Evolutionary conservation across 2,329 filamentous ascomycete genomes (phyloP).

Genomic region (Rachicladosporium sp.): DNA sequence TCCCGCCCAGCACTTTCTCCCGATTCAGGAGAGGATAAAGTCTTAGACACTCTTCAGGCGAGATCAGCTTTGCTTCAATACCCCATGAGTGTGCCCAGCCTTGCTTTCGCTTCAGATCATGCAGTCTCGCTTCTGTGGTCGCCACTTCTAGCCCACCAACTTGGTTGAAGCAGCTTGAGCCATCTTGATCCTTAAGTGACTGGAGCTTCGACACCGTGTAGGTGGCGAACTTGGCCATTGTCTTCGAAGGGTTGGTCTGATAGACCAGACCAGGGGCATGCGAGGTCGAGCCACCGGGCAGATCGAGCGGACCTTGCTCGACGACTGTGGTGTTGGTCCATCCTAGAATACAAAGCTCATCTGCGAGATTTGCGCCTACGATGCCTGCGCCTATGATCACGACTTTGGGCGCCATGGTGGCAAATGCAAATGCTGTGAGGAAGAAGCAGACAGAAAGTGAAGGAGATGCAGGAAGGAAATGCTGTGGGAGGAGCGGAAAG

Average conservation of each 20-base stretch:
- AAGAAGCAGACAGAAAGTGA: too few species aligned
- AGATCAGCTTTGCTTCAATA: conserved; percentile 42
- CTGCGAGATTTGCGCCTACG: conserved; percentile 51
- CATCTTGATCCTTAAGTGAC: conserved; percentile 36
- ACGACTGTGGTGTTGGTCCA: conserved; percentile 53
- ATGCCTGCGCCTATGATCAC: conserved; percentile 54
- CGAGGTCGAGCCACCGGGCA: conserved; percentile 54
- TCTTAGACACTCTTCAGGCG: conserved; percentile 39
- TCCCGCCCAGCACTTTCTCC: conserved; percentile 43
- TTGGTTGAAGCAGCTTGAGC: conserved; percentile 47
- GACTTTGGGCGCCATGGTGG: conserved; percentile 28
- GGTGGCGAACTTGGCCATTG: conserved; percentile 45
- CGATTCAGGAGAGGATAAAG: conserved; percentile 44
- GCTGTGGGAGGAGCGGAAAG: too few species aligned
- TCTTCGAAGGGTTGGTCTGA: conserved; percentile 47
- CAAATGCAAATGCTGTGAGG: too few species aligned
- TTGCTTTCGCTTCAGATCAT: conserved; percentile 51
- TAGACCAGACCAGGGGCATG: conserved; percentile 54
- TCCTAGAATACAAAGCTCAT: conserved; percentile 50
- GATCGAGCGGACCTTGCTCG: conserved; percentile 49
- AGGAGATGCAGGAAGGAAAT: too few species aligned
- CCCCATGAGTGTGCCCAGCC: conserved; percentile 51
- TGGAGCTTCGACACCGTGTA: conserved; percentile 51
- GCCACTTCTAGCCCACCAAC: conserved; percentile 52
- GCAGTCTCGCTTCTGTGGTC: conserved; percentile 44